Evolutionary conservation across 2,329 filamentous ascomycete species (phyloP).

Genomic region (Pseudocercospora fuligena): DNA sequence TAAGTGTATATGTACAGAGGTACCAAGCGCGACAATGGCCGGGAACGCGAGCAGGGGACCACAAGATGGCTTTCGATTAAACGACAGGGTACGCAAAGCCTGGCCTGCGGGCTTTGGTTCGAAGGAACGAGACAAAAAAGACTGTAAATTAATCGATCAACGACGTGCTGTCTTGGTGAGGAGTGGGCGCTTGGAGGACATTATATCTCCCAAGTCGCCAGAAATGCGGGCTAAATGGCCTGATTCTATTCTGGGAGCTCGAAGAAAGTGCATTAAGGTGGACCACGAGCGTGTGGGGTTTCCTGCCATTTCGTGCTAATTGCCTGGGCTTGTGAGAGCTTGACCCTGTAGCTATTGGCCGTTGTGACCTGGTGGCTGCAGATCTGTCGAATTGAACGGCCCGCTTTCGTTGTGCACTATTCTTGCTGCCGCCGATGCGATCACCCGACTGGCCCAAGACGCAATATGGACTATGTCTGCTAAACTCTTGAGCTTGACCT

Average conservation of each 20-base stretch:
- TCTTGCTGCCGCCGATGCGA: slow-evolving; percentile 31
- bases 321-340: slow-evolving; percentile 29
- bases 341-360: slow-evolving; percentile 32
- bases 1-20: slow-evolving; percentile 50
- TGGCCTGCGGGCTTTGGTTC: slow-evolving; percentile 53
- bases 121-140: slow-evolving; percentile 43
- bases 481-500: slow-evolving; percentile 23
- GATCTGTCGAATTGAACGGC: slow-evolving; percentile 32
- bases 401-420: slow-evolving; percentile 28
- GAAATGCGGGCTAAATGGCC: slow-evolving; percentile 45
- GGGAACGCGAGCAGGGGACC: slow-evolving; percentile 39
- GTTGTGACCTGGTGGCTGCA: slow-evolving; percentile 34
- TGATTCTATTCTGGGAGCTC: slow-evolving; percentile 55
- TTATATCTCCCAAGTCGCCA: slow-evolving; percentile 53
- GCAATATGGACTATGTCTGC: slow-evolving; percentile 27
- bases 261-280: slow-evolving; percentile 24
- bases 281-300: slow-evolving; percentile 28
- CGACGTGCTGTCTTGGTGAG: slow-evolving; percentile 44
- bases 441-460: slow-evolving; percentile 31
- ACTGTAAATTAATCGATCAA: slow-evolving; percentile 55
- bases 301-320: slow-evolving; percentile 32
- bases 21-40: slow-evolving; percentile 38
- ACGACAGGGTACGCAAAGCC: slow-evolving; percentile 51
- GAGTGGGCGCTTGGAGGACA: slow-evolving; percentile 45
- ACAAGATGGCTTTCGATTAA: slow-evolving; percentile 41